Conservation (phyloP, 1,284 basidiomycete species). For the Puccinia brachypodii region DNA sequence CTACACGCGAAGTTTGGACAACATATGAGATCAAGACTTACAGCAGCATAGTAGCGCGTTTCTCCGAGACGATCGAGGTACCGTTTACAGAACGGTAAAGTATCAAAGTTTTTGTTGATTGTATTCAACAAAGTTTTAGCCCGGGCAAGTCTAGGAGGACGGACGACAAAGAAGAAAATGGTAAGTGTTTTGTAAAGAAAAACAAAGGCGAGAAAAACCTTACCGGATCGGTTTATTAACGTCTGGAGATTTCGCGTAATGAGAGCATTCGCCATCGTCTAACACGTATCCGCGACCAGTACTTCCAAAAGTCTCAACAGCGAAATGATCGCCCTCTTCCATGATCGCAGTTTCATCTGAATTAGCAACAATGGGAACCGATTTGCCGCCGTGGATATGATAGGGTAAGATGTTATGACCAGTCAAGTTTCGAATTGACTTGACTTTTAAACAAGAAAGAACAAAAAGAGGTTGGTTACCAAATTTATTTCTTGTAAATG, state of each 20-base stretch:
- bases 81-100: slow-evolving; percentile 89
- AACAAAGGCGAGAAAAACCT: slow-evolving; percentile 50
- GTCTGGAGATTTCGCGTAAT: slow-evolving; percentile 77
- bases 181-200: neutral
- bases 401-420: slow-evolving; percentile 89
- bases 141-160: slow-evolving; percentile 67
- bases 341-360: slow-evolving; percentile 82
- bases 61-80: slow-evolving; percentile 94
- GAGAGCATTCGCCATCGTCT: slow-evolving; percentile 88
- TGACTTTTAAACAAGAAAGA: slow-evolving; percentile 66
- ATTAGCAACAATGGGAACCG: slow-evolving; percentile 84
- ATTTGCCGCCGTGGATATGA: slow-evolving; percentile 83
- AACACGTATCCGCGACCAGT: slow-evolving; percentile 92
- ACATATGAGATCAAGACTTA: slow-evolving; percentile 59
- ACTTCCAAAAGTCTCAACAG: slow-evolving; percentile 97
- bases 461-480: neutral
- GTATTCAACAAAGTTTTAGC: slow-evolving; percentile 82
- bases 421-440: slow-evolving; percentile 83
- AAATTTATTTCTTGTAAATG: neutral
- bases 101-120: slow-evolving; percentile 92
- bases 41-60: slow-evolving; percentile 87
- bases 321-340: slow-evolving; percentile 99
- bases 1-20: too few species aligned
- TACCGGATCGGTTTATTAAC: slow-evolving; percentile 72
- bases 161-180: neutral